phyloP scores from a whole-genome alignment of 768 basidiomycete genomes.

The Tricholoma hemisulphureum region DNA sequence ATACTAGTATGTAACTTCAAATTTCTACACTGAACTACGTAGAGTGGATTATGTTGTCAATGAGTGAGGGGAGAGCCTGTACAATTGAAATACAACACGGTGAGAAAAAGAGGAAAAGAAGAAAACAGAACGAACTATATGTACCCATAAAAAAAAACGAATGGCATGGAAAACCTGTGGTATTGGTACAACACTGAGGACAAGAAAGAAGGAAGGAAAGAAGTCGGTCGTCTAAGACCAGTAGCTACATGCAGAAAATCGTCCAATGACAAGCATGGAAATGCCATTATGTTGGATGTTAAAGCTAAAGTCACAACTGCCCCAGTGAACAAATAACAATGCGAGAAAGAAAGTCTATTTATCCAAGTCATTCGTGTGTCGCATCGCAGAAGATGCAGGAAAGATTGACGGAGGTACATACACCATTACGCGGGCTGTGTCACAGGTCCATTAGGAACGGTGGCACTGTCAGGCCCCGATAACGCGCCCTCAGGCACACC shows the following conservation, averaged over 20 bases:
- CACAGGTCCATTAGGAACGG: not conserved
- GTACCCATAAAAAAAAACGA: not conserved
- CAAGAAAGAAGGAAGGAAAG: not conserved
- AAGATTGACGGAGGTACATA: not conserved
- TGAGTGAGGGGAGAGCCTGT: not conserved
- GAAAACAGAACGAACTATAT: not conserved
- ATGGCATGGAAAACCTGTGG: not conserved
- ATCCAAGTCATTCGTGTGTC: not conserved
- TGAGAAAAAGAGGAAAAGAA: not conserved
- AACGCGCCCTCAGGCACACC: constrained; percentile 68
- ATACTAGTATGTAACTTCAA: too few species aligned
- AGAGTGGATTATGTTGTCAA: not conserved
- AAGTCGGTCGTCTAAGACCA: not conserved
- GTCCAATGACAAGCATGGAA: not conserved
- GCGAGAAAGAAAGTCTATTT: not conserved
- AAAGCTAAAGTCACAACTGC: not conserved
- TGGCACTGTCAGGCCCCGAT: constrained; percentile 55
- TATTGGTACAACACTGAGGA: not conserved
- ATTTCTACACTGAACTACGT: too few species aligned
- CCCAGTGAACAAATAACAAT: not conserved
- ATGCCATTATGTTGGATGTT: not conserved
- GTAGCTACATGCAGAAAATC: not conserved
- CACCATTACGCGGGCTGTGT: not conserved
- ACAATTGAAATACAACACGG: not conserved
- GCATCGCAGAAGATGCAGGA: not conserved